Percentiles rank a stretch among this genome's conserved stretches.
Conservation (phyloP, 2,329 filamentous ascomycete species). For the Microdochium nivale region DNA sequence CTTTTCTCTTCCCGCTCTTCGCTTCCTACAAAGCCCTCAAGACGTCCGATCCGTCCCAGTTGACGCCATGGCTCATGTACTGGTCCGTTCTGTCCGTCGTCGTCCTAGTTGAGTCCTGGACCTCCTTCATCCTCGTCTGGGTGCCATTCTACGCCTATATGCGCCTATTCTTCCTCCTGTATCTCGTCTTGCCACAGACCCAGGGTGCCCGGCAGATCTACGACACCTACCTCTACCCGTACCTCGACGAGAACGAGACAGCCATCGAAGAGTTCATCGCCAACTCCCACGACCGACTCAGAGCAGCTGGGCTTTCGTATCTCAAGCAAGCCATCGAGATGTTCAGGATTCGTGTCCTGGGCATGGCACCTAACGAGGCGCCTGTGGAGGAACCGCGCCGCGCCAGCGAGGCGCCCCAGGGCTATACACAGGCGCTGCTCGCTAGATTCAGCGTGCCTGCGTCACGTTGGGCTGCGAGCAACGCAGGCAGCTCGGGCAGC, state of each 20-base stretch:
- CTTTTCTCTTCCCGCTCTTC: constrained; percentile 90
- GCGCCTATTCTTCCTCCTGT: constrained; percentile 78
- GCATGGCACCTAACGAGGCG: constrained; percentile 51
- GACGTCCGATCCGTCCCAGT: constrained; percentile 77
- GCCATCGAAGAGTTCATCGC: constrained; percentile 89
- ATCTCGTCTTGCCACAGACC: constrained; percentile 95
- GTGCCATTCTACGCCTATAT: constrained; percentile 92
- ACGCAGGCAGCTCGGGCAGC: too few species aligned
- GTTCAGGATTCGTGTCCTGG: constrained; percentile 70
- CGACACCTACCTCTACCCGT: constrained; percentile 77
- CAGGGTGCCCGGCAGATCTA: constrained; percentile 86
- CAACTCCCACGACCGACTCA: constrained; percentile 68
- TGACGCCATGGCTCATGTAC: constrained; percentile 99
- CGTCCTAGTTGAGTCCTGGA: constrained; percentile 78
- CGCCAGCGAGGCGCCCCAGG: constrained; percentile 35
- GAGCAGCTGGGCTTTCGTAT: constrained; percentile 68
- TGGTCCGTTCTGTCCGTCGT: constrained; percentile 86
- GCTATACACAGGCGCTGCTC: constrained; percentile 75
- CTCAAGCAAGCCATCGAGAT: constrained; percentile 62
- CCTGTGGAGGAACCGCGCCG: constrained; percentile 26
- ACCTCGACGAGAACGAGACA: constrained; percentile 75
- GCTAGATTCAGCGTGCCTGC: constrained; percentile 78
- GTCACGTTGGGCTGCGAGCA: constrained; percentile 44
- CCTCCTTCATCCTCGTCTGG: constrained; percentile 80
- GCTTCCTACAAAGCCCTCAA: constrained; percentile 97